phyloP scores from a whole-genome alignment of 1,139 yeast species.

The Geotrichum fermentans region DNA sequence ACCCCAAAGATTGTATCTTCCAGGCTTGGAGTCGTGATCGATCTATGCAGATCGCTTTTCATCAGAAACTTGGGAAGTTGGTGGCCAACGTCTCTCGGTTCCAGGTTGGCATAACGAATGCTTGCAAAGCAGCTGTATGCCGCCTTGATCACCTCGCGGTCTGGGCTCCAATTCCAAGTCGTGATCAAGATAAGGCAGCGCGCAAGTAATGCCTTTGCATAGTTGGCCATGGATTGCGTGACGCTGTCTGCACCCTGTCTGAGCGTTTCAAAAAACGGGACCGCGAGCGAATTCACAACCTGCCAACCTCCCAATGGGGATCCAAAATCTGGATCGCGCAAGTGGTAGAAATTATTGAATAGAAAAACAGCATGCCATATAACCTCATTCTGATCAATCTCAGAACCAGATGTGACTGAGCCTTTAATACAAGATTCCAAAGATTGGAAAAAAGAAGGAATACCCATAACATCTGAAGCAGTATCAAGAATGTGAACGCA shows the following conservation, averaged over 20 bases:
- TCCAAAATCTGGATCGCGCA: not conserved
- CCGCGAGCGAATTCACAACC: constrained; percentile 12
- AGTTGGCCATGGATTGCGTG: constrained; percentile 2
- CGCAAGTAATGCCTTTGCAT: constrained; percentile 14
- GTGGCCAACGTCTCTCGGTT: constrained; percentile 17
- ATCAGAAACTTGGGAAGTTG: constrained; percentile 6
- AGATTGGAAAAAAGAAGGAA: constrained; percentile 5
- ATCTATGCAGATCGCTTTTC: not conserved
- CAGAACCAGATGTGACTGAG: not conserved
- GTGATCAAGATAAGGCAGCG: constrained; percentile 10
- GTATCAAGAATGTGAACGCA: constrained; percentile 13
- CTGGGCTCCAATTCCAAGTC: constrained; percentile 19
- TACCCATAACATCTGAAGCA: not conserved
- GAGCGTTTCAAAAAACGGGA: constrained; percentile 12
- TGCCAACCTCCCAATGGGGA: constrained; percentile 14
- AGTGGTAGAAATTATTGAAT: constrained; percentile 11
- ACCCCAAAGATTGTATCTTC: constrained; percentile 15
- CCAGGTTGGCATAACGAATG: constrained; percentile 15
- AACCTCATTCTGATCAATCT: constrained; percentile 10
- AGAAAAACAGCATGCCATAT: constrained; percentile 15
- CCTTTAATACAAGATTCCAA: constrained; percentile 5
- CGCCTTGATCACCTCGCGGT: constrained; percentile 10
- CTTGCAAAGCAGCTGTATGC: constrained; percentile 14
- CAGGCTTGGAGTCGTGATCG: not conserved
- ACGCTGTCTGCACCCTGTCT: not conserved